These are phyloP conservation scores for Clavispora carvajalis DNA, from an alignment of 805 yeast genomes.

Conservation along the genomic window DNA sequence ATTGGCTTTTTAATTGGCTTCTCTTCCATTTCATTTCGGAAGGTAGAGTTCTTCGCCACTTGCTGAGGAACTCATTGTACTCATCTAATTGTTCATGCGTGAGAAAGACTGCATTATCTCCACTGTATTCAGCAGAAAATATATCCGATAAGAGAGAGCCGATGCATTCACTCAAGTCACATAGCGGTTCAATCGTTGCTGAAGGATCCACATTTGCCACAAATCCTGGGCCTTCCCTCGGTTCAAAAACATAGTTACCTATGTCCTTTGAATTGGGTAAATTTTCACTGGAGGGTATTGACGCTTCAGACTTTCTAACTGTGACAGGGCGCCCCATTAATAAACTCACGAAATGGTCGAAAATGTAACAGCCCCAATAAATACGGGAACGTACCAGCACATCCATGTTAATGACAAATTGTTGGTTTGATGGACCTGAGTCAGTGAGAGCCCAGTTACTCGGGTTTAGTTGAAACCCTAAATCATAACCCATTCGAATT, in stretches of 20 bases:
- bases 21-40: slow-evolving; percentile 12
- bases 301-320: slow-evolving; percentile 15
- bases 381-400: slow-evolving; percentile 14
- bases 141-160: slow-evolving; percentile 15
- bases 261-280: slow-evolving; percentile 12
- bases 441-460: slow-evolving; percentile 12
- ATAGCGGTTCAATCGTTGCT: slow-evolving; percentile 12
- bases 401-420: slow-evolving; percentile 7
- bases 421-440: slow-evolving; percentile 1
- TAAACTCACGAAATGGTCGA: slow-evolving; percentile 15
- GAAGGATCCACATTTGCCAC: slow-evolving; percentile 13
- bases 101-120: slow-evolving; percentile 9
- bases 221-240: slow-evolving; percentile 2
- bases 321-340: slow-evolving; percentile 17
- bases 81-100: slow-evolving; percentile 7
- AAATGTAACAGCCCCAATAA: slow-evolving; percentile 16
- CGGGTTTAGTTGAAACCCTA: slow-evolving; percentile 17
- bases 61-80: slow-evolving; percentile 7
- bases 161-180: slow-evolving; percentile 14
- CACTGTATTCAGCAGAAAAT: slow-evolving; percentile 10
- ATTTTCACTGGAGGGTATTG: slow-evolving; percentile 15
- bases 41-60: slow-evolving; percentile 13
- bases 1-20: slow-evolving; percentile 5
- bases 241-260: slow-evolving; percentile 11
- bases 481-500: slow-evolving; percentile 16